Evolutionary conservation across 2,329 filamentous ascomycete species (phyloP).

Genomic region (Graphiopsis chlorocephala): DNA sequence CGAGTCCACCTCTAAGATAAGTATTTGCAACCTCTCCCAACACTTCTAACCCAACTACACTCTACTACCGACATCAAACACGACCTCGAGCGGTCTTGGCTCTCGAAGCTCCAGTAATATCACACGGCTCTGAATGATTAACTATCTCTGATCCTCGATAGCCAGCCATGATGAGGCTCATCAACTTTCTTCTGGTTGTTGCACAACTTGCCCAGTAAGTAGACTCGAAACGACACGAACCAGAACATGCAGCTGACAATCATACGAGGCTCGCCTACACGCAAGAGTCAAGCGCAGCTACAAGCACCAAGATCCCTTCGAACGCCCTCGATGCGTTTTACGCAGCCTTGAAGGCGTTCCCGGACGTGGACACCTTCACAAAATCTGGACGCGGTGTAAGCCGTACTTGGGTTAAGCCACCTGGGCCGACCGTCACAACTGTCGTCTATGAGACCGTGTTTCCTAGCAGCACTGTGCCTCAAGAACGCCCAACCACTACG

Average conservation of each 20-base stretch:
- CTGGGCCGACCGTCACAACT: too few relatives aligned
- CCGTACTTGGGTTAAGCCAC: too few relatives aligned
- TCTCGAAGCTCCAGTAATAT: neutral
- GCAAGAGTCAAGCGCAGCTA: neutral
- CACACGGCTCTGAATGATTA: neutral
- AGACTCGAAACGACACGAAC: neutral
- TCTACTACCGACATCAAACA: neutral
- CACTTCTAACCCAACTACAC: neutral
- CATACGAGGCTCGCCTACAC: neutral
- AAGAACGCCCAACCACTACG: too few relatives aligned
- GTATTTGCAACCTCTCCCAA: neutral
- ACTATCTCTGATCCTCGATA: too few relatives aligned
- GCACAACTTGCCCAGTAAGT: conserved; percentile 1
- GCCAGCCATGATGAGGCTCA: neutral
- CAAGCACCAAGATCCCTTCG: neutral
- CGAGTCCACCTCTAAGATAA: neutral
- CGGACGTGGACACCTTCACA: too few relatives aligned
- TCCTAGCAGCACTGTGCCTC: too few relatives aligned
- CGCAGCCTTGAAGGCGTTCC: too few relatives aligned
- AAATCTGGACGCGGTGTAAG: too few relatives aligned
- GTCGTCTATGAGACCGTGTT: too few relatives aligned
- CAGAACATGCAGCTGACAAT: neutral
- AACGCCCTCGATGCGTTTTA: too few relatives aligned
- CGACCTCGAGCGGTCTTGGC: neutral
- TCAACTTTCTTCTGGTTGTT: neutral